Base-by-base conservation (phyloP, 371 early-diverging fungal genomes). In the Apophysomyces ossiformis region DNA sequence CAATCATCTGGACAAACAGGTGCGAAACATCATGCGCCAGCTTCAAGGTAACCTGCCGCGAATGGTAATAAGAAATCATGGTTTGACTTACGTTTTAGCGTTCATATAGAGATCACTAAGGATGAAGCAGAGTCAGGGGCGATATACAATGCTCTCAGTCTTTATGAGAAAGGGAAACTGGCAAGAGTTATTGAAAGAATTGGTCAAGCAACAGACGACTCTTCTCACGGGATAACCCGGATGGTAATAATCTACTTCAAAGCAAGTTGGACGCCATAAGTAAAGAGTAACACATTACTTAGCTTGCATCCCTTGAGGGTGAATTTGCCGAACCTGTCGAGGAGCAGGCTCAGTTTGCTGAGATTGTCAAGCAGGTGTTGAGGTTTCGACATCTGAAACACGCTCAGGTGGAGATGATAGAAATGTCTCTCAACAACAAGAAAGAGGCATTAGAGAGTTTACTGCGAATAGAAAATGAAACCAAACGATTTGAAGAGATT, bases 121-220 rank as follows among this genome's bases (percentile, higher is more conserved):
- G 88, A 90, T 61, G 88, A 89, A 61, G 78, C 90, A n/a, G 95
- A 95, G 61, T 80, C 95, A 21, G 96, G 95, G 0, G 92, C 92
- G 4, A 75, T 86, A 1, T 92, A 93, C 74, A 96, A 96, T 64
- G 94, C 89, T 35, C 92, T 95, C 77, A 95, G 95, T 46, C 84
- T 96, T 54, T 82, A 82, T 62, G 95, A 94, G 58, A 69, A 62
- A 26, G 83, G 78, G 1, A 67, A 70, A 13, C 74, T 95, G 13
- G 83, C 92, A 1, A 85, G 82, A 9, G 91, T 89, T 0, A 89
- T 95, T 61, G 96, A 96, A 70, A 82, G 85, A 64, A 77, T 91
- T 41, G 96, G 95, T 1, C 90, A 92, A 69, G 92, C 95, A 2
- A 82, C 92, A 4, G 95, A 96, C 69, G 79, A 83, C 37, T 87